Conservation (phyloP, 1,284 basidiomycete species). For the Psilocybe mexicana region DNA sequence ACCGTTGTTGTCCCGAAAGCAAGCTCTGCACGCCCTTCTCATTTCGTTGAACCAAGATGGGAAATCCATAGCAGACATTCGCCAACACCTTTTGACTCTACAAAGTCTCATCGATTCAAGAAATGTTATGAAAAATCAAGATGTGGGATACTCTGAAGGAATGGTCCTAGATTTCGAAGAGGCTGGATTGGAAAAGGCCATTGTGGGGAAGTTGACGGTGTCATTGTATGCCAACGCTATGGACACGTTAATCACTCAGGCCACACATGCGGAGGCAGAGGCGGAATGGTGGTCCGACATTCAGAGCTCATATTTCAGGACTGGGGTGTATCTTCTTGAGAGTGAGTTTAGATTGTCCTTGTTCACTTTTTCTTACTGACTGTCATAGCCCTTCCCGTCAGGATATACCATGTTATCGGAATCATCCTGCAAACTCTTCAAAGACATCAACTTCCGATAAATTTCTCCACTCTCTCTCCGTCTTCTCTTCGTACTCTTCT, state of each 20-base stretch:
- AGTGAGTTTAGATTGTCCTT: conserved; percentile 45
- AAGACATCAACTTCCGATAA: conserved; percentile 47
- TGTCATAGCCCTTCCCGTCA: conserved; percentile 55
- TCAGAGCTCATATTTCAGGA: conserved; percentile 46
- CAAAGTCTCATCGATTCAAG: conserved; percentile 4
- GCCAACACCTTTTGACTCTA: conserved; percentile 4
- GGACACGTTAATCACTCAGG: conserved; percentile 55
- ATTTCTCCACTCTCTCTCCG: conserved; percentile 48
- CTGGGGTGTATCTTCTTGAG: conserved; percentile 63
- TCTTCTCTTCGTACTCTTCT: conserved; percentile 53
- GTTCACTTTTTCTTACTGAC: neutral
- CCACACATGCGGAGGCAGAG: conserved; percentile 63
- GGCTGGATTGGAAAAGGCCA: conserved; percentile 31
- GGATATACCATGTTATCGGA: conserved; percentile 42
- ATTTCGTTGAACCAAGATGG: conserved; percentile 18
- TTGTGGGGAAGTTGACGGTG: conserved; percentile 44
- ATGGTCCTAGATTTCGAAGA: conserved; percentile 27
- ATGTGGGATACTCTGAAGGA: neutral
- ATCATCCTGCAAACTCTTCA: conserved; percentile 49
- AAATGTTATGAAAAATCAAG: neutral
- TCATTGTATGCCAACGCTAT: conserved; percentile 58
- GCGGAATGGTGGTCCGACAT: conserved; percentile 77
- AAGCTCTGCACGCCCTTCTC: conserved; percentile 20
- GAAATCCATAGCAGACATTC: conserved; percentile 12
- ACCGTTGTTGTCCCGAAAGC: conserved; percentile 5